Base-by-base conservation (phyloP, 345 rosid genomes). In the Gossypium turneri region DNA sequence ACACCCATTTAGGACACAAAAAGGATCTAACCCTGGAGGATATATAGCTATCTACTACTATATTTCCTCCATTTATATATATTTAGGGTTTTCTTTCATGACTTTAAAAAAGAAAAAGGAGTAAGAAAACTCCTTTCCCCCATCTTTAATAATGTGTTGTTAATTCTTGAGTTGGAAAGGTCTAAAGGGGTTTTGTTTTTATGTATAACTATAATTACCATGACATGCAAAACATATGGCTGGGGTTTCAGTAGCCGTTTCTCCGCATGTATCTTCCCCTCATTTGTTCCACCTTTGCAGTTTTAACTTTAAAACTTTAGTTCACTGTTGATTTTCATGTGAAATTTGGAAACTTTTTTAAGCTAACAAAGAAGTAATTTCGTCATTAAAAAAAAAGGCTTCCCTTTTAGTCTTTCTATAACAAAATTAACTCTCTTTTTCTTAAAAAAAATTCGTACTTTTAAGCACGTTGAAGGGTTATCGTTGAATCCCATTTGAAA, bases 381-480 rank as follows among this genome's bases (percentile, higher is more conserved):
- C 44, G 16, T 51, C 60, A 27, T 27, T 29, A 3, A 12, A 51
- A 69, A 69, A n/a, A n/a, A n/a, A n/a, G n/a, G n/a, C n/a, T n/a
- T n/a, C n/a, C n/a, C n/a, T n/a, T n/a, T n/a, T n/a, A n/a, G n/a
- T n/a, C n/a, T n/a, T n/a, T n/a, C n/a, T n/a, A n/a, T n/a, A n/a
- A n/a, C n/a, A n/a, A n/a, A n/a, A n/a, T n/a, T n/a, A n/a, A n/a
- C n/a, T n/a, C n/a, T n/a, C n/a, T n/a, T n/a, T n/a, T n/a, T n/a
- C n/a, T n/a, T n/a, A n/a, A n/a, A n/a, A n/a, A n/a, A n/a, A n/a
- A n/a, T n/a, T n/a, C n/a, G n/a, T n/a, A n/a, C n/a, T n/a, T n/a
- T n/a, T n/a, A n/a, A n/a, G n/a, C n/a, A n/a, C n/a, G n/a, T 52
- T 91, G n/a, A 87, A 86, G 74, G 92, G 94, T 0, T 79, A 59